A percentile compares a stretch with the other conserved stretches of the same genome.
Conservation (phyloP, 805 yeast species). For the Candida tibetensis region DNA sequence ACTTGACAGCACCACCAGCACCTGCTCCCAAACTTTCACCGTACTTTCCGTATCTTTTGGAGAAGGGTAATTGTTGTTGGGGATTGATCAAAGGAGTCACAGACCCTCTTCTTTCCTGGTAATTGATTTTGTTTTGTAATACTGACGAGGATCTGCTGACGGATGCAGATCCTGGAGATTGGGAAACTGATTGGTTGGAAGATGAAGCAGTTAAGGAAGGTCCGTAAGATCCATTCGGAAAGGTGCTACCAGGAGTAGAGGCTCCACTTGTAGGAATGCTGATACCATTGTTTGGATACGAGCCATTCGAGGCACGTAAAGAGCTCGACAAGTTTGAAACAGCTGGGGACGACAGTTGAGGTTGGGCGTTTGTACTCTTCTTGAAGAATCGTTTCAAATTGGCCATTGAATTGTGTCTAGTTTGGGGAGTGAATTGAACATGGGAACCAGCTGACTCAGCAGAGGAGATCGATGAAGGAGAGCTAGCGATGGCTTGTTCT, state of each 20-base stretch:
- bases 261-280: slow-evolving; percentile 8
- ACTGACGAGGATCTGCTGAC: slow-evolving; percentile 30
- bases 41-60: slow-evolving; percentile 73
- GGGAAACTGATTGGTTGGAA: slow-evolving; percentile 35
- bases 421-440: slow-evolving; percentile 28
- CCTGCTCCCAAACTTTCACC: slow-evolving; percentile 92
- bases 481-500: slow-evolving; percentile 25
- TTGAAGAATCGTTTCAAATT: slow-evolving; percentile 73
- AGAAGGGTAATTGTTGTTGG: slow-evolving; percentile 49
- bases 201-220: slow-evolving; percentile 24
- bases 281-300: slow-evolving; percentile 5
- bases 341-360: slow-evolving; percentile 16
- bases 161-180: slow-evolving; percentile 30
- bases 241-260: slow-evolving; percentile 6
- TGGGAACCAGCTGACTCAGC: slow-evolving; percentile 29
- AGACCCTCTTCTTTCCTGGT: slow-evolving; percentile 36
- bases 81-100: slow-evolving; percentile 27
- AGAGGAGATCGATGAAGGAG: slow-evolving; percentile 29
- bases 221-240: slow-evolving; percentile 19
- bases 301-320: slow-evolving; percentile 17
- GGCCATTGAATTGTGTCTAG: slow-evolving; percentile 77
- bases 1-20: slow-evolving; percentile 87
- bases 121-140: slow-evolving; percentile 28
- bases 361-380: slow-evolving; percentile 26
- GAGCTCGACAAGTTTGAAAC: slow-evolving; percentile 23